These are phyloP conservation scores for Alternaria incomplexa DNA, from an alignment of 2,329 filamentous ascomycete genomes.

Conservation along the genomic window DNA sequence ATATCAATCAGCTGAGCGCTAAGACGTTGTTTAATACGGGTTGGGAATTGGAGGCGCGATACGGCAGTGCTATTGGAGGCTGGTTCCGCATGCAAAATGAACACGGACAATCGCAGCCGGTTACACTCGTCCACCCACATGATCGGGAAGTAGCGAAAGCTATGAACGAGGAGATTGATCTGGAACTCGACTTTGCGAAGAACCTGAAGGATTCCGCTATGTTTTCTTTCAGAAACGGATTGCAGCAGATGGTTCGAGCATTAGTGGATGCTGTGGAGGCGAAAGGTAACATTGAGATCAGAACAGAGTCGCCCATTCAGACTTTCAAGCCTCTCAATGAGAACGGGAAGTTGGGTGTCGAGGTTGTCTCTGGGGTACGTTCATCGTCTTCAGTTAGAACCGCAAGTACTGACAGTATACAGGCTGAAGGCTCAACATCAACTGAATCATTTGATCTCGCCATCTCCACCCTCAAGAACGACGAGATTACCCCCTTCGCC, in stretches of 20 bases:
- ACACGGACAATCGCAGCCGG: neutral
- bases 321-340: slow-evolving; percentile 19
- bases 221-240: slow-evolving; percentile 54
- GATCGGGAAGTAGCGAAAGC: slow-evolving; percentile 26
- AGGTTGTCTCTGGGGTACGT: slow-evolving; percentile 35
- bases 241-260: slow-evolving; percentile 48
- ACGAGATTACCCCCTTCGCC: slow-evolving; percentile 67
- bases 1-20: slow-evolving; percentile 80
- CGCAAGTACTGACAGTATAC: slow-evolving; percentile 12
- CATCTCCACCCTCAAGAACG: slow-evolving; percentile 43
- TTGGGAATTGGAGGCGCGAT: slow-evolving; percentile 57
- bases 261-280: slow-evolving; percentile 46
- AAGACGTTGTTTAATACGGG: slow-evolving; percentile 64
- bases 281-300: slow-evolving; percentile 50
- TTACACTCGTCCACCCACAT: slow-evolving; percentile 26
- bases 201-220: slow-evolving; percentile 46
- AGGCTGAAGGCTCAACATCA: slow-evolving; percentile 20
- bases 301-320: slow-evolving; percentile 39
- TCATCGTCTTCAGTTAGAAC: neutral
- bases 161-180: slow-evolving; percentile 44
- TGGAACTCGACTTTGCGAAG: slow-evolving; percentile 41
- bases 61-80: slow-evolving; percentile 40
- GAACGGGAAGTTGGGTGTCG: slow-evolving; percentile 21
- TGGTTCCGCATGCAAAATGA: slow-evolving; percentile 27
- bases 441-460: slow-evolving; percentile 37